These are phyloP conservation scores for Pyrrhoderma noxium DNA, from an alignment of 1,284 basidiomycete species.

Conservation along the genomic window DNA sequence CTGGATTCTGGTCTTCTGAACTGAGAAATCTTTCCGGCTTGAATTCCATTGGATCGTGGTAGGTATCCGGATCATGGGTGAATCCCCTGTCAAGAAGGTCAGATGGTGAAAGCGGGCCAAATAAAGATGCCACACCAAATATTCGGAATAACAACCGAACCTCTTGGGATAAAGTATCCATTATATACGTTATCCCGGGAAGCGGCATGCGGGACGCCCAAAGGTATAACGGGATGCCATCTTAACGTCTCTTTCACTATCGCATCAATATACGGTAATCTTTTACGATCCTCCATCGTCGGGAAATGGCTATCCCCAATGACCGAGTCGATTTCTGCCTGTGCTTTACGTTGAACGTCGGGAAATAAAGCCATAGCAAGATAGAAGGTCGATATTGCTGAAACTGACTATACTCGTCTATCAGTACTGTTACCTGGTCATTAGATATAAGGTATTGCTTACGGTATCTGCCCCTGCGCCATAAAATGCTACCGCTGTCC, in stretches of 20 bases:
- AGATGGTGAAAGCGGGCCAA: neutral
- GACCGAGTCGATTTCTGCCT: constrained; percentile 25
- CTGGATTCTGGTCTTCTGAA: constrained; percentile 7
- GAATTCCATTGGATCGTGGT: constrained; percentile 17
- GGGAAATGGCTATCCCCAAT: constrained; percentile 23
- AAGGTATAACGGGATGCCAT: constrained; percentile 26
- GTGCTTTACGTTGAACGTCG: constrained; percentile 21
- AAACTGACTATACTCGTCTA: constrained; percentile 10
- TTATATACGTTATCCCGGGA: constrained; percentile 18
- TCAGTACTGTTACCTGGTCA: too few relatives aligned
- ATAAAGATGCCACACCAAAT: constrained; percentile 10
- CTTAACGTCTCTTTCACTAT: constrained; percentile 25
- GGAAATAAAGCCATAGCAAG: constrained; percentile 26
- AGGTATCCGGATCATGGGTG: constrained; percentile 15
- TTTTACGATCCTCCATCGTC: constrained; percentile 22
- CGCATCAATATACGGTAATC: constrained; percentile 26
- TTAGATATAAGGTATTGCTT: too few relatives aligned
- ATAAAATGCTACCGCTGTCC: constrained; percentile 29
- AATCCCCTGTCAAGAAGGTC: constrained; percentile 4
- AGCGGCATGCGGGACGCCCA: constrained; percentile 19
- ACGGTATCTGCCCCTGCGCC: constrained; percentile 10
- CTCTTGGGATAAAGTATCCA: constrained; percentile 20
- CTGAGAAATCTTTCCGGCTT: constrained; percentile 18
- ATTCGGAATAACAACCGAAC: constrained; percentile 14
- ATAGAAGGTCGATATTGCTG: constrained; percentile 21